Evolutionary conservation across 2,329 filamentous ascomycete genomes (phyloP).

Genomic region (Hymenoscyphus scutula): DNA sequence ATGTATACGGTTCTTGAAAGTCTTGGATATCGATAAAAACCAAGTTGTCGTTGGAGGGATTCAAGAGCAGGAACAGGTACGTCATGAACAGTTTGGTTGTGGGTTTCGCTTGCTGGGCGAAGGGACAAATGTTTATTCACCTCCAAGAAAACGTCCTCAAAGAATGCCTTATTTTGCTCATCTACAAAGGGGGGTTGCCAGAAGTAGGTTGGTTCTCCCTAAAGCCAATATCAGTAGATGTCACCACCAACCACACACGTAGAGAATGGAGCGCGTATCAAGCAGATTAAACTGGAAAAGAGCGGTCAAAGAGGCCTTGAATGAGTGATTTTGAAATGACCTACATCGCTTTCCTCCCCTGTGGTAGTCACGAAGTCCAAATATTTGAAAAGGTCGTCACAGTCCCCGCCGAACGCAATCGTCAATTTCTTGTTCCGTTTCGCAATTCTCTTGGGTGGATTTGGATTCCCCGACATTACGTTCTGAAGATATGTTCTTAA

Average conservation of each 20-base stretch:
- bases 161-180: constrained; percentile 36
- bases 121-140: constrained; percentile 37
- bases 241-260: constrained; percentile 13
- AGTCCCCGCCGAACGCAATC: constrained; percentile 61
- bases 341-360: constrained; percentile 40
- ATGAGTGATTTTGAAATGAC: constrained; percentile 22
- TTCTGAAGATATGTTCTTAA: constrained; percentile 60
- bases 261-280: neutral
- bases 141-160: constrained; percentile 61
- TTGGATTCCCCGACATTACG: constrained; percentile 44
- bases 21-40: constrained; percentile 32
- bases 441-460: constrained; percentile 51
- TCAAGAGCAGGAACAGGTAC: constrained; percentile 24
- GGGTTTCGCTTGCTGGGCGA: constrained; percentile 19
- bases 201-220: constrained; percentile 33
- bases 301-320: neutral
- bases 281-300: neutral
- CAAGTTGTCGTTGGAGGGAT: constrained; percentile 32
- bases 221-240: constrained; percentile 29
- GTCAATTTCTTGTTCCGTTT: constrained; percentile 62
- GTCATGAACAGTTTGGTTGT: neutral
- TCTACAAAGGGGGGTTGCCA: constrained; percentile 34
- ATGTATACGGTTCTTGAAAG: constrained; percentile 32
- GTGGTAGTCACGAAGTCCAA: constrained; percentile 52
- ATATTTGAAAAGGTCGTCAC: constrained; percentile 53